Percentiles rank a stretch among this genome's conserved stretches.
Conservation (phyloP, 2,329 filamentous ascomycete genomes). For the Metarhizium brunneum region DNA sequence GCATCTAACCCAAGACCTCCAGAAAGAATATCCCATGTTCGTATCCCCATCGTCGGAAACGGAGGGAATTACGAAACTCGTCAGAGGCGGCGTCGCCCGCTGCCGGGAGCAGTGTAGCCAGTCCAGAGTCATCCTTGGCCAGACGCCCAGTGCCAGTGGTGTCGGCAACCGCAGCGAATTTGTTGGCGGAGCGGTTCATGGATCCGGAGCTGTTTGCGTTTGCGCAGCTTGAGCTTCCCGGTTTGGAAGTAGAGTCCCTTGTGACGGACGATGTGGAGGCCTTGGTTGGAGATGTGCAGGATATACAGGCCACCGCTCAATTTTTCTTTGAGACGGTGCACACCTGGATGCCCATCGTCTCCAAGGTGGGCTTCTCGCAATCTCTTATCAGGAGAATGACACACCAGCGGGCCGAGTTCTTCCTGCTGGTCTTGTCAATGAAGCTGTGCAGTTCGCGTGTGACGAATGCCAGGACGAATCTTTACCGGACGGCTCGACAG, state of each 20-base stretch:
- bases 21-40: neutral
- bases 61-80: neutral
- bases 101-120: neutral
- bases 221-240: neutral
- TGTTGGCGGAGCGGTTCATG: conserved; percentile 1
- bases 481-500: too few relatives aligned
- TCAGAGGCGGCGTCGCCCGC: neutral
- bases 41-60: conserved; percentile 1
- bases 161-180: neutral
- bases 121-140: neutral
- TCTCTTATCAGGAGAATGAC: neutral
- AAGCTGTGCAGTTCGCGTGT: too few relatives aligned
- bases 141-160: neutral
- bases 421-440: too few relatives aligned
- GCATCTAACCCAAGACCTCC: neutral
- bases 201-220: conserved; percentile 2
- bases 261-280: conserved; percentile 1
- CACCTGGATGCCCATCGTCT: conserved; percentile 10
- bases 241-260: neutral
- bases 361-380: conserved; percentile 5
- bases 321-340: conserved; percentile 8
- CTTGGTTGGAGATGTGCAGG: conserved; percentile 4
- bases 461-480: too few relatives aligned
- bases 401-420: conserved; percentile 4
- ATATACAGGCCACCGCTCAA: conserved; percentile 7